Conservation (phyloP, 148 eudicot genomes). For the Heliosperma pusillum region DNA sequence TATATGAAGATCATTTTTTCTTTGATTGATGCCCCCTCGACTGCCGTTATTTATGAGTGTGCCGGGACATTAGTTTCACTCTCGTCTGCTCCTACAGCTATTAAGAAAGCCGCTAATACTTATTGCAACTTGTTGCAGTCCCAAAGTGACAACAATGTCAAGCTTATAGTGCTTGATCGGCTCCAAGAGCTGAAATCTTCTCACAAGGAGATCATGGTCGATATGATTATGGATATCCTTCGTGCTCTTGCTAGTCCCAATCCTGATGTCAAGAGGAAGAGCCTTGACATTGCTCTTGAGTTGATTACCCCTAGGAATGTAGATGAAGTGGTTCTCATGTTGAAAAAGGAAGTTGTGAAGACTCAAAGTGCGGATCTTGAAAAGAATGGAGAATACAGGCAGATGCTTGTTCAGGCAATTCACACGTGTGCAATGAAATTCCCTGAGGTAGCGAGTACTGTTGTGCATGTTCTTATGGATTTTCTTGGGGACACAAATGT, state of each 20-base stretch:
- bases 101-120: conserved; percentile 79
- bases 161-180: conserved; percentile 89
- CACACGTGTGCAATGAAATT: conserved; percentile 93
- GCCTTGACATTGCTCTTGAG: conserved; percentile 77
- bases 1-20: conserved; percentile 82
- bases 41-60: conserved; percentile 85
- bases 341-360: conserved; percentile 94
- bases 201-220: conserved; percentile 85
- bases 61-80: conserved; percentile 88
- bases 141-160: conserved; percentile 95
- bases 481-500: conserved; percentile 92
- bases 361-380: conserved; percentile 89
- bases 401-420: conserved; percentile 96
- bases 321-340: conserved; percentile 84
- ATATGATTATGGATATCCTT: conserved; percentile 90
- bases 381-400: conserved; percentile 92
- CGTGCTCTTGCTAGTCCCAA: conserved; percentile 97
- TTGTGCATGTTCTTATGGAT: conserved; percentile 94
- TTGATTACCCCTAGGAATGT: conserved; percentile 76
- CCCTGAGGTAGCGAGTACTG: conserved; percentile 98
- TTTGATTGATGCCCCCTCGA: conserved; percentile 71
- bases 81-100: conserved; percentile 91
- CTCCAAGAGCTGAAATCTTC: conserved; percentile 75
- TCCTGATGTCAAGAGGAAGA: conserved; percentile 80
- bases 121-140: conserved; percentile 85